Base-by-base conservation (phyloP, 345 rosid species). In the Tarenaya hassleriana region DNA sequence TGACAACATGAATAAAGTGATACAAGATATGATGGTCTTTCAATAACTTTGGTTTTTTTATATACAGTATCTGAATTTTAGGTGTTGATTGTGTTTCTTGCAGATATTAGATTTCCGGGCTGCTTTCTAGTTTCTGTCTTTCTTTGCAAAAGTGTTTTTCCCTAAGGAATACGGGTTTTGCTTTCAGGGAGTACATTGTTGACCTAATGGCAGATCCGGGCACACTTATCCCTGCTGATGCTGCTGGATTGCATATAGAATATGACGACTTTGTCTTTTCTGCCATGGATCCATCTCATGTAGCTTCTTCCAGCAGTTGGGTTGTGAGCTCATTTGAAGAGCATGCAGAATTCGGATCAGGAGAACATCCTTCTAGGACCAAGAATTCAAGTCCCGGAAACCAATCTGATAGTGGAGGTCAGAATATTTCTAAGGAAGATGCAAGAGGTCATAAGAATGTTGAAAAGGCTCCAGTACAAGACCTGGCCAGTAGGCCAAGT, bases 161-260 rank as follows among this genome's bases (percentile, higher is more conserved):
- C 48, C 48, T 41, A 47, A 29, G 56, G 21, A 13, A 35, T 64
- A 17, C 52, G 14, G 7, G 8, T 43, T 8, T 51, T 24, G 50
- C 55, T 58, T 65, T 51, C 69, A 90, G 97, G 90, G 97, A 90
- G 81, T 83, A 90, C 76, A 90, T 90, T 45, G 82, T 90, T 61
- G 97, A 90, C 63, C 83, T 90, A 41, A 90, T 84, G 90, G 95
- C 95, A 56, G 97, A 77, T 76, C 97, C 95, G 20, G 97, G 95
- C 49, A 79, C 88, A 34, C 95, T 90, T 68, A 86, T 90, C 75
- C 95, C 97, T 43, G 73, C 95, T 62, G 95, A 90, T 72, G 74
- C 72, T n/a, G 83, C 77, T 46, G 86, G 83, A 55, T 78, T 77
- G 62, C 84, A 75, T 59, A 58, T 73, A 63, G 94, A 75, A 59